Base-by-base conservation (phyloP, 345 rosid genomes). In the Tarenaya hassleriana region DNA sequence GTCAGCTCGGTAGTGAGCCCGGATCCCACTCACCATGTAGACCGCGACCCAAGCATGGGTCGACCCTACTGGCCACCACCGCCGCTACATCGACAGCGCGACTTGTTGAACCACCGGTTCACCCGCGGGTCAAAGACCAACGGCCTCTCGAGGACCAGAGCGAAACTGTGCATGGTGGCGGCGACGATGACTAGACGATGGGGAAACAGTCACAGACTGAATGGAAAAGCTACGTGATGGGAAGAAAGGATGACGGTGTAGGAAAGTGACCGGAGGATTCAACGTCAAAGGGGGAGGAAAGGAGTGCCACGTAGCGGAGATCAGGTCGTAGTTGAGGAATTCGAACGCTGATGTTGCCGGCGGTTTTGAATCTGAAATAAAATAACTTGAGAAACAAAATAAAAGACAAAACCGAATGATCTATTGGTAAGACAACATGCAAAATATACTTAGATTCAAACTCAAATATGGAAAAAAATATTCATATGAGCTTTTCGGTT, bases 161-260 rank as follows among this genome's bases (percentile, higher is more conserved):
- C 33, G 34, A 74, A 55, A 5, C 44, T 7, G 42, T 50, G 34
- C 13, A 58, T 52, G 0, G 71, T 47, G 31, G 69, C 79, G 1
- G 74, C 59, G n/a, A 75, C 20, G 16, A 75, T 41, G 34, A n/a
- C n/a, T n/a, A n/a, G n/a, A n/a, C n/a, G n/a, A n/a, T n/a, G n/a
- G n/a, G 7, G 60, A 60, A 7, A 67, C 79, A 3, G 73, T 29
- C 10, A 64, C 10, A 16, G 72, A 63, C 41, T 72, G 76, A 8
- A 72, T 17, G 0, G 69, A 45, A 12, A 72, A 41, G 1, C 53
- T 72, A 10, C 76, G 59, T 12, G 73, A 72, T 0, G 62, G 10
- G 12, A 70, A 70, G 7, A 68, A 70, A 0, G 71, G 79, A 40
- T 74, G 73, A 20, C 56, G 70, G 9, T 13, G 68, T 62, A 74